Percentiles rank a stretch among this genome's conserved stretches.
phyloP scores from a whole-genome alignment of 768 basidiomycete species.

The Serendipita vermifera region DNA sequence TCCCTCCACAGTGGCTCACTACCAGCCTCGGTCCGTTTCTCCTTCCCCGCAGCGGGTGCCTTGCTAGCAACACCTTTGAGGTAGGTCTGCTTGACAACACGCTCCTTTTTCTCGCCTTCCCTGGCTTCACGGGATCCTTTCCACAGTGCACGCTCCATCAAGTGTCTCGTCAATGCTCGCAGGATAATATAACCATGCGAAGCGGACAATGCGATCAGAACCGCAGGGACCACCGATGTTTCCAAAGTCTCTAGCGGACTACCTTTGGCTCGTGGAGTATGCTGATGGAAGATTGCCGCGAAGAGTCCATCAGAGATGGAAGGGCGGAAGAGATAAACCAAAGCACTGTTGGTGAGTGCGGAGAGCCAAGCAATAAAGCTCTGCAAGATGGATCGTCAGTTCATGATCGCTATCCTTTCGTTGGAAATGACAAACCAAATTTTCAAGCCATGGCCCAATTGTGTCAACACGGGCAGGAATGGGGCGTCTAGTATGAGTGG shows the following conservation, averaged over 20 bases:
- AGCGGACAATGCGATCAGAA: conserved; percentile 65
- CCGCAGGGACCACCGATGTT: conserved; percentile 40
- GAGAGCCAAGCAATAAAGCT: conserved; percentile 78
- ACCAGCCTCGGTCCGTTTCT: not conserved
- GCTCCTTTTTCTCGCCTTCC: conserved; percentile 42
- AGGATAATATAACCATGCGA: conserved; percentile 75
- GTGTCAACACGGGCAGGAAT: conserved; percentile 79
- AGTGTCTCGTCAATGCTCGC: conserved; percentile 45
- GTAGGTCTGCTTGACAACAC: conserved; percentile 36
- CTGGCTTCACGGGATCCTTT: conserved; percentile 53
- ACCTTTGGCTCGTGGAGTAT: conserved; percentile 15
- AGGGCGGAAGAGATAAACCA: conserved; percentile 81
- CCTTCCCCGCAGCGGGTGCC: not conserved
- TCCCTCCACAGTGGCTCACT: not conserved
- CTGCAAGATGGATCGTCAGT: conserved; percentile 18
- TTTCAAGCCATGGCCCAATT: conserved; percentile 90
- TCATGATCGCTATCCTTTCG: not conserved
- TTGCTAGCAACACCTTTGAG: conserved; percentile 18
- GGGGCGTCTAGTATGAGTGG: conserved; percentile 68
- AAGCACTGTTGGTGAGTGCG: conserved; percentile 74
- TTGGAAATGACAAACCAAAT: conserved; percentile 38
- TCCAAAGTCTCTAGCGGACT: not conserved
- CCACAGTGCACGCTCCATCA: conserved; percentile 71
- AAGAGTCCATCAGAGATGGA: conserved; percentile 17
- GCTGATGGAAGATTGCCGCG: conserved; percentile 18